These are phyloP conservation scores for Boletus bicolor DNA, from an alignment of 768 basidiomycete species.

Conservation along the genomic window DNA sequence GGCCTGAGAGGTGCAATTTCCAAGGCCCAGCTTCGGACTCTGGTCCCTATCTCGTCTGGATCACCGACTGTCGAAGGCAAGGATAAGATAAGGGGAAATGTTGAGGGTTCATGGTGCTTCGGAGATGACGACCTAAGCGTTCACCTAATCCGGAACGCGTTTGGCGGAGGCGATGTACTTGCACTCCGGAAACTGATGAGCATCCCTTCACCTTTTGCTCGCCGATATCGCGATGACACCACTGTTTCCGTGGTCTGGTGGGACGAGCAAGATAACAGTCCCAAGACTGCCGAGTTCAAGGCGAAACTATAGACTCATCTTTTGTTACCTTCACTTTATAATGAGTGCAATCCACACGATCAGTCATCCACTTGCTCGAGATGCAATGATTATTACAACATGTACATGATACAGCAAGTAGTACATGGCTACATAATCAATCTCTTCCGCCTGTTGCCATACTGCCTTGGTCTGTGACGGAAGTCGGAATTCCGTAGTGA, in stretches of 20 bases:
- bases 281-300: constrained; percentile 38
- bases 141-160: constrained; percentile 88
- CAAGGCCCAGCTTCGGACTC: constrained; percentile 51
- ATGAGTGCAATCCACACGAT: background rate
- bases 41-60: constrained; percentile 56
- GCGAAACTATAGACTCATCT: constrained; percentile 46
- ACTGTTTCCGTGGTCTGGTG: constrained; percentile 86
- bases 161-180: constrained; percentile 73
- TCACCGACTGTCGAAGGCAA: constrained; percentile 62
- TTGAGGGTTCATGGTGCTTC: constrained; percentile 68
- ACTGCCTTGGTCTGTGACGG: constrained; percentile 25
- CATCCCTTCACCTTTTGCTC: constrained; percentile 77
- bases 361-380: background rate
- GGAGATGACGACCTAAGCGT: constrained; percentile 74
- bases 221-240: constrained; percentile 79
- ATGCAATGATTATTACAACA: constrained; percentile 5
- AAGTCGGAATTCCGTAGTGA: constrained; percentile 30
- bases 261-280: constrained; percentile 55
- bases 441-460: constrained; percentile 33
- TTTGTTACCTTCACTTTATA: background rate
- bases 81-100: constrained; percentile 36
- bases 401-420: constrained; percentile 8
- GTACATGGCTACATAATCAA: constrained; percentile 35
- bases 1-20: constrained; percentile 65
- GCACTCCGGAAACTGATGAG: constrained; percentile 63